These are phyloP conservation scores for Diddensiella caesifluorescens DNA, from an alignment of 805 yeast genomes.

Conservation along the genomic window DNA sequence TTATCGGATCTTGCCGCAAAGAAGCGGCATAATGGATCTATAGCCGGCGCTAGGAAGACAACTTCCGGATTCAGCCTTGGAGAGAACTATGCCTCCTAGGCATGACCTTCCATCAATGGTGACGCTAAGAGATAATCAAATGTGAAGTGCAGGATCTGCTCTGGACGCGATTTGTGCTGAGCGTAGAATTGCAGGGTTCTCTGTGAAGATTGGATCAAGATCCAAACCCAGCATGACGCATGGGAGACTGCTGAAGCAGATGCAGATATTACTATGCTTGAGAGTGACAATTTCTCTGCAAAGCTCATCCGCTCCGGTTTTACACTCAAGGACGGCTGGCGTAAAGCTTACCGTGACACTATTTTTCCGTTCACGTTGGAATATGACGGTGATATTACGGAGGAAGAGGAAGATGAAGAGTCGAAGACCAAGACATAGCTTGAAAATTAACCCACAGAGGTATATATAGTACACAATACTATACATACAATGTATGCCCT, in stretches of 20 bases:
- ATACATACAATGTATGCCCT: too few relatives aligned
- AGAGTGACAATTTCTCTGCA: conserved; percentile 72
- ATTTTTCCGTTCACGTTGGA: conserved; percentile 61
- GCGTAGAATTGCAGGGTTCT: conserved; percentile 76
- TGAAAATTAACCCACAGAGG: too few relatives aligned
- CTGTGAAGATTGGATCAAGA: conserved; percentile 87
- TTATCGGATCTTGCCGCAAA: conserved; percentile 58
- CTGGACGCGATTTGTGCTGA: conserved; percentile 77
- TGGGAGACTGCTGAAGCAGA: conserved; percentile 90
- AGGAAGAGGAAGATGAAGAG: too few relatives aligned
- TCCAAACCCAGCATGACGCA: conserved; percentile 79
- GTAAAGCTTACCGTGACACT: conserved; percentile 36
- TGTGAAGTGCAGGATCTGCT: conserved; percentile 90
- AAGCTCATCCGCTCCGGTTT: conserved; percentile 61
- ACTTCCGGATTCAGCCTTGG: conserved; percentile 88
- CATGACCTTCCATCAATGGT: conserved; percentile 91
- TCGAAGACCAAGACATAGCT: too few relatives aligned
- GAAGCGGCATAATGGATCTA: conserved; percentile 70
- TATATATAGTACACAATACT: too few relatives aligned
- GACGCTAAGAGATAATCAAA: conserved; percentile 92
- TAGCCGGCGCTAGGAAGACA: conserved; percentile 97
- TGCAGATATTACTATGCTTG: conserved; percentile 93
- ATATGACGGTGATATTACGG: conserved; percentile 86
- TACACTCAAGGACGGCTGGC: conserved; percentile 54
- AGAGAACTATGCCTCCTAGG: conserved; percentile 91